These are phyloP conservation scores for Dothistroma pini DNA, from an alignment of 2,329 filamentous ascomycete genomes.

Conservation along the genomic window DNA sequence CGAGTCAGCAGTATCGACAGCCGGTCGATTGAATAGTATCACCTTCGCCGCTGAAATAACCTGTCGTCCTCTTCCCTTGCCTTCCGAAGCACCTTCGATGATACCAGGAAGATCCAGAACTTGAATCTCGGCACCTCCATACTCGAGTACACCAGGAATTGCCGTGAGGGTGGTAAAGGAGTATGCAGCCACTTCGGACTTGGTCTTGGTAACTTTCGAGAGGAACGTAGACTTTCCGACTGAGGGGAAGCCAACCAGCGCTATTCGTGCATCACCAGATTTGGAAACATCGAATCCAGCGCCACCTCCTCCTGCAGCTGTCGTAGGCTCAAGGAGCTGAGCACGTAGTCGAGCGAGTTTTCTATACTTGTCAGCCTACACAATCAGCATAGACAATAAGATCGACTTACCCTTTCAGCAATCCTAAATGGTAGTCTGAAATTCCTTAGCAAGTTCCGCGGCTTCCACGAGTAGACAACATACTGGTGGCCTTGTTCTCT, in stretches of 20 bases:
- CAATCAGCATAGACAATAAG: not conserved
- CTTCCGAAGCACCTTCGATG: slow-evolving; percentile 93
- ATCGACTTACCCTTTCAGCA: slow-evolving; percentile 79
- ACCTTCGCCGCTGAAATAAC: slow-evolving; percentile 94
- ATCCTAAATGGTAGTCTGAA: slow-evolving; percentile 93
- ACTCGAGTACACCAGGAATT: slow-evolving; percentile 95
- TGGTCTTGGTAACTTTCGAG: slow-evolving; percentile 98
- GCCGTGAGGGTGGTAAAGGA: slow-evolving; percentile 97
- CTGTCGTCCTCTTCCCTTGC: slow-evolving; percentile 91
- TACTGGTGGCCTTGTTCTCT: slow-evolving; percentile 99
- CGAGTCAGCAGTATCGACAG: slow-evolving; percentile 8
- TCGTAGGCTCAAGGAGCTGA: slow-evolving; percentile 85
- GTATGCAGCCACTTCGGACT: slow-evolving; percentile 92
- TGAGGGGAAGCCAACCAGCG: slow-evolving; percentile 96
- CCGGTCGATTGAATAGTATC: slow-evolving; percentile 2
- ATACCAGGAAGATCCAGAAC: slow-evolving; percentile 97
- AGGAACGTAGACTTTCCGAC: slow-evolving; percentile 98
- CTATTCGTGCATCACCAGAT: slow-evolving; percentile 92
- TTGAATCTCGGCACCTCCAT: slow-evolving; percentile 96
- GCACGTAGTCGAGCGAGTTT: slow-evolving; percentile 94
- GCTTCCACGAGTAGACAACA: slow-evolving; percentile 32
- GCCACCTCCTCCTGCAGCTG: slow-evolving; percentile 71
- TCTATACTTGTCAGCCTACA: slow-evolving; percentile 47
- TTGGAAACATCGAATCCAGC: slow-evolving; percentile 88
- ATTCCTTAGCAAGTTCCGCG: slow-evolving; percentile 34